Evolutionary conservation across 2,329 filamentous ascomycete genomes (phyloP).

Genomic region (Pseudogymnoascus sp.): DNA sequence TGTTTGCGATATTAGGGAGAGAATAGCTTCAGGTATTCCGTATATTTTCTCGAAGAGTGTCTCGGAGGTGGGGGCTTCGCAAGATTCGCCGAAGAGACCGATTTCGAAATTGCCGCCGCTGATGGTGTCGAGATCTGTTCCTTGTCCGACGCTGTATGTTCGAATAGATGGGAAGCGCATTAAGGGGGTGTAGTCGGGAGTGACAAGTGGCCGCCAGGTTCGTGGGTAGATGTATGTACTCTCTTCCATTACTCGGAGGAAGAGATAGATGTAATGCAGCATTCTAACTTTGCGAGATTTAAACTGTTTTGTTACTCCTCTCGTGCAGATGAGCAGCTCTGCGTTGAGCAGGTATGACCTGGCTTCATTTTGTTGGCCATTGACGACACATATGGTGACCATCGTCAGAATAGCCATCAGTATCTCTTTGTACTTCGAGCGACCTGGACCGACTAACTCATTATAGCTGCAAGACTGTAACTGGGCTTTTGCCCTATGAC

Average conservation of each 20-base stretch:
- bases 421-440: constrained; percentile 31
- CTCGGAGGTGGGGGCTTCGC: not conserved
- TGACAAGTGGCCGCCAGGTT: not conserved
- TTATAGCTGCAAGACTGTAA: constrained; percentile 28
- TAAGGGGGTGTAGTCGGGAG: not conserved
- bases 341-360: constrained; percentile 32
- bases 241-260: constrained; percentile 32
- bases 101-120: not conserved
- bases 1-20: not conserved
- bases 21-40: not conserved
- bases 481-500: constrained; percentile 27
- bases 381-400: constrained; percentile 30
- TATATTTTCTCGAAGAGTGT: not conserved
- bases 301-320: constrained; percentile 30
- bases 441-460: too few relatives aligned
- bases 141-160: not conserved
- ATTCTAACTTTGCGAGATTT: constrained; percentile 32
- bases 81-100: not conserved
- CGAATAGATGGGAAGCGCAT: not conserved
- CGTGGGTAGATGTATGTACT: constrained; percentile 24
- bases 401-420: constrained; percentile 29
- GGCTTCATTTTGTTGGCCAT: constrained; percentile 27
- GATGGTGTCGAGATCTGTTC: not conserved
- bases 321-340: constrained; percentile 31
- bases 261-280: constrained; percentile 35